A percentile compares a stretch with the other conserved stretches of the same genome.
Conservation (phyloP, 805 yeast species). For the Metschnikowia proteae region DNA sequence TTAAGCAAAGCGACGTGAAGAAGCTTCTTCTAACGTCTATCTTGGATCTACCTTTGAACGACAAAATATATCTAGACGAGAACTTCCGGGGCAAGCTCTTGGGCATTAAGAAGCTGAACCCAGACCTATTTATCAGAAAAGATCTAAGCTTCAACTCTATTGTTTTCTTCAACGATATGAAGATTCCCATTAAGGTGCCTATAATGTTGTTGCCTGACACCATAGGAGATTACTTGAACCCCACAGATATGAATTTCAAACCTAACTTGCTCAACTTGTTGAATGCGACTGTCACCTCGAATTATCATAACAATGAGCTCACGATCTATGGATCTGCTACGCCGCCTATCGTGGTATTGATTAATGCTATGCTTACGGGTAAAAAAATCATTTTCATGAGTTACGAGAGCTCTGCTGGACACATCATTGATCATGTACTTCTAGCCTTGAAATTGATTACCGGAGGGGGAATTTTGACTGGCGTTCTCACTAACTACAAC, state of each 20-base stretch:
- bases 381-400: constrained; percentile 37
- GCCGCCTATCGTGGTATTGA: constrained; percentile 40
- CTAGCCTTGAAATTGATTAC: constrained; percentile 40
- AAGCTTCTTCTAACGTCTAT: constrained; percentile 40
- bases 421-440: constrained; percentile 41
- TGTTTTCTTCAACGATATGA: constrained; percentile 37
- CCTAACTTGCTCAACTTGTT: constrained; percentile 33
- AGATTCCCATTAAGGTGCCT: constrained; percentile 44
- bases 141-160: constrained; percentile 42
- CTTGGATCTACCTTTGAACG: constrained; percentile 40
- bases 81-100: constrained; percentile 34
- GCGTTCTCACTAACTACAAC: constrained; percentile 35
- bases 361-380: constrained; percentile 38
- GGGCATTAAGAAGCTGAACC: constrained; percentile 26
- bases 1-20: constrained; percentile 29
- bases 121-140: constrained; percentile 38
- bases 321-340: constrained; percentile 53
- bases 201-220: constrained; percentile 39
- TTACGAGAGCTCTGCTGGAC: constrained; percentile 38
- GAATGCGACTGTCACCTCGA: constrained; percentile 33
- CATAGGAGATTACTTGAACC: constrained; percentile 43
- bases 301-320: constrained; percentile 42
- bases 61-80: constrained; percentile 39
- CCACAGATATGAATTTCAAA: constrained; percentile 42
- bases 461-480: constrained; percentile 42